Conservation (phyloP, 768 basidiomycete species). For the Glaciozyma martinii region DNA sequence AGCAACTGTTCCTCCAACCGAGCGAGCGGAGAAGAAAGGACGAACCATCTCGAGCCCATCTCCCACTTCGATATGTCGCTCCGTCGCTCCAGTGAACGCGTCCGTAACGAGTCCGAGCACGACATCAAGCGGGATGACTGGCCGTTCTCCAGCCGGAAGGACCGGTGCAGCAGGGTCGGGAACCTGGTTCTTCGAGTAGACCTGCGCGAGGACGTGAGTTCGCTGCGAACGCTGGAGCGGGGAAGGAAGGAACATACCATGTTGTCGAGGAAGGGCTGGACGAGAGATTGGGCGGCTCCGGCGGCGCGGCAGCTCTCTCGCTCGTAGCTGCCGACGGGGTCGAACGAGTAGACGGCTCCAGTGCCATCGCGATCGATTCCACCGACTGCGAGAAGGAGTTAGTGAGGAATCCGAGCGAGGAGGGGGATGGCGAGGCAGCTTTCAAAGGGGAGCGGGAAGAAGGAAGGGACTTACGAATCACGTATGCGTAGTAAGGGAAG, state of each 20-base stretch:
- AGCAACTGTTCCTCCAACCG: too few relatives aligned
- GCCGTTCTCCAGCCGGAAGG: constrained; percentile 43
- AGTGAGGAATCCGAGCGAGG: too few relatives aligned
- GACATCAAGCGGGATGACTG: constrained; percentile 66
- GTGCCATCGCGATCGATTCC: constrained; percentile 46
- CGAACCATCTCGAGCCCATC: constrained; percentile 64
- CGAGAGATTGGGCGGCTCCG: constrained; percentile 83
- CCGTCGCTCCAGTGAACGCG: constrained; percentile 93
- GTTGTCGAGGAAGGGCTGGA: constrained; percentile 97
- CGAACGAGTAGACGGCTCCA: constrained; percentile 98
- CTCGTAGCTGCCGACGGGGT: constrained; percentile 96
- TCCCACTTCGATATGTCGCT: constrained; percentile 98
- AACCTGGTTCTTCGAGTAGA: constrained; percentile 94
- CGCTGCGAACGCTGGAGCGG: background rate
- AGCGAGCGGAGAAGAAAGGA: too few relatives aligned
- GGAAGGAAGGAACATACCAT: constrained; percentile 57
- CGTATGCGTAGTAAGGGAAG: constrained; percentile 98
- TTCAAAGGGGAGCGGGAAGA: too few relatives aligned
- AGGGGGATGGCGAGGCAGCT: background rate
- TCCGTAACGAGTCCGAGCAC: constrained; percentile 85
- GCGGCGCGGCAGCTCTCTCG: constrained; percentile 93
- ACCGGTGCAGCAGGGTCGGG: constrained; percentile 62
- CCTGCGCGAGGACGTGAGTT: constrained; percentile 48
- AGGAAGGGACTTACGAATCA: constrained; percentile 39
- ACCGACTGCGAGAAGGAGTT: constrained; percentile 21